Evolutionary conservation across 805 yeast species (phyloP), one percentile per base, ranked within the genome.

Genomic region (Saturnispora dispora): DNA sequence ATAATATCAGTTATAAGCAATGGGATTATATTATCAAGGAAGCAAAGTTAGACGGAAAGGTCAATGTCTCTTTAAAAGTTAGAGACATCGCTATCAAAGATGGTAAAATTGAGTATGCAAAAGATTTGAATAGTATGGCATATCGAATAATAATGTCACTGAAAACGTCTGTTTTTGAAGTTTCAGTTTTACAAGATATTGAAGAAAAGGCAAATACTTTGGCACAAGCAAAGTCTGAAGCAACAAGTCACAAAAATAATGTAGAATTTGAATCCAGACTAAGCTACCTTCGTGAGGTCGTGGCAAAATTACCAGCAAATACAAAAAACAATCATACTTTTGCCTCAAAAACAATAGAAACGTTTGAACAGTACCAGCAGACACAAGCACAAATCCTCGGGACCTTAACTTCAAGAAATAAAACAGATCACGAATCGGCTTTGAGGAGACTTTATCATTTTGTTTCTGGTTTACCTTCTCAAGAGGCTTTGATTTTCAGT

Each of bases 371-470:
- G 13, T 48, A 32, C n/a, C 40, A 33, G 20, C 36, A 37, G 20
- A 18, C 39, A 20, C 44, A 47, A 39, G 50, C 50, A n/a, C 39
- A 22, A 15, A 28, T 47, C 1, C 41, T 47, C 2, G 50, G 50
- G 15, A 47, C 50, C 5, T 40, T 47, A 20, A 47, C 50, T 8
- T 39, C 50, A 4, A 39, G 32, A 40, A 47, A 47, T 20, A 37
- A 39, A 40, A 23, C 41, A 9, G 50, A 47, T 18, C 30, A 25
- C 7, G 30, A 25, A 17, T 13, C n/a, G 22, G 44, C 50, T 4
- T 28, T 47, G 22, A n/a, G 17, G 5, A 37, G 28, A 28, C 11
- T 30, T 8, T 47, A 37, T 20, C 15, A 39, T 28, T 47, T 47
- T 41, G 23, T 47, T 17, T 47, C 33, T 22, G 37, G 41, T 7